Base-by-base conservation (phyloP, 768 basidiomycete species). In the Lactarius hatsudake region DNA sequence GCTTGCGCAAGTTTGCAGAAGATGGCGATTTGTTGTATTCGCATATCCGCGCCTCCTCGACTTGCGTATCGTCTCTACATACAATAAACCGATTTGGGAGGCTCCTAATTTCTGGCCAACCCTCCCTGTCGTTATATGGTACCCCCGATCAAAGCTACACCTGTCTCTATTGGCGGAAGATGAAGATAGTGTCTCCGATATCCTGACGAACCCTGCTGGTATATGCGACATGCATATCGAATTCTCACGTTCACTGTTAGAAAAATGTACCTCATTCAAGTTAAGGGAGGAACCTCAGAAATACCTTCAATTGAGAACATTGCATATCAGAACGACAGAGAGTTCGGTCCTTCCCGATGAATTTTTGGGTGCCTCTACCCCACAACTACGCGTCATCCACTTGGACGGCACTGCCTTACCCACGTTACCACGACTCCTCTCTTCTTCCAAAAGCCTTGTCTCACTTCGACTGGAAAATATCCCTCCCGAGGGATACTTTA, bases 91-190 rank as follows among this genome's bases (percentile, higher is more conserved):
- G 3, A n/a, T 57, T 18, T 10, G n/a, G 48, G 10, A 20, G 20
- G 4, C 10, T 8, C 34, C 34, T 3, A 4, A 30, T 17, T 30
- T 30, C 38, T 65, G 58, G 53, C 59, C 64, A 18, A 13, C 20
- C n/a, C 45, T 65, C 26, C 64, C 64, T 36, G 60, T 65, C 64
- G 15, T 34, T 5, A 60, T 65, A n/a, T 59, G 51, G 26, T 65
- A 55, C 2, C 59, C 51, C 20, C 48, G n/a, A 17, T 13, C 28
- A 13, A 3, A 12, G 4, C n/a, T 51, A 5, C 12, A 51, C 48
- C 34, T 13, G 7, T 28, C 2, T 9, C 15, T 57, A 30, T 10
- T 13, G 7, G 34, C 43, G 4, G 30, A 32, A 13, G 64, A 65
- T 9, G 64, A 65, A 59, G 18, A 59, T 26, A 26, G 36, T 26